phyloP scores from a whole-genome alignment of 768 basidiomycete species.

The Auriculariales sp. region DNA sequence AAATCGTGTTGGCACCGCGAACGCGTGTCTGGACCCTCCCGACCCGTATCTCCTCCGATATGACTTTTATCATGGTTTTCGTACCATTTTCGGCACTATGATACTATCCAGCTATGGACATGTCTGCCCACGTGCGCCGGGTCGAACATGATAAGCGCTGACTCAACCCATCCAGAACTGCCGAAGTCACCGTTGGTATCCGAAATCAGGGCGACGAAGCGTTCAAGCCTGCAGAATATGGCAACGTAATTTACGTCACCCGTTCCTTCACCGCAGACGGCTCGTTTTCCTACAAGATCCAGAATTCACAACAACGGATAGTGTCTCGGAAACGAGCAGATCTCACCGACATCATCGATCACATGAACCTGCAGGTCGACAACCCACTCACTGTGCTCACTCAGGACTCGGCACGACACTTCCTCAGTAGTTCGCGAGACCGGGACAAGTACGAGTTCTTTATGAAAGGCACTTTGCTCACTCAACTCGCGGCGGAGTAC shows the following conservation, averaged over 20 bases:
- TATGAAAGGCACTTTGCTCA: conserved; percentile 82
- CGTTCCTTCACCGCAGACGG: conserved; percentile 71
- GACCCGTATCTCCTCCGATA: too few species aligned
- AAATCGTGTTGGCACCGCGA: too few species aligned
- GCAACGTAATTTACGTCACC: conserved; percentile 71
- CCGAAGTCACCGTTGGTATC: conserved; percentile 68
- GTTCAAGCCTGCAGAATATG: conserved; percentile 72
- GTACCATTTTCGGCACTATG: too few species aligned
- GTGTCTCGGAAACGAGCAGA: conserved; percentile 74
- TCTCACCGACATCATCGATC: conserved; percentile 78
- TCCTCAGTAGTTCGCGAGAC: conserved; percentile 69
- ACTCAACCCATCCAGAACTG: conserved; percentile 24
- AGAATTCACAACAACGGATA: conserved; percentile 44
- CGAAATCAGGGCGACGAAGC: conserved; percentile 90
- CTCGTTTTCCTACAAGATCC: conserved; percentile 69
- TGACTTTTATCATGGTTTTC: too few species aligned
- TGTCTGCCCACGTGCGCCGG: too few species aligned
- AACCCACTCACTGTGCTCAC: conserved; percentile 92
- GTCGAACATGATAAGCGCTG: too few species aligned
- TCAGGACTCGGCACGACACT: conserved; percentile 50
- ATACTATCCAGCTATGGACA: too few species aligned
- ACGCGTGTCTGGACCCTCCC: too few species aligned
- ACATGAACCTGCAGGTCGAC: conserved; percentile 94
- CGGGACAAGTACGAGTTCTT: conserved; percentile 92
- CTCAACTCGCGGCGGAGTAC: conserved; percentile 81